Base-by-base conservation (phyloP, 345 rosid species). In the Euphorbia tirucalli region DNA sequence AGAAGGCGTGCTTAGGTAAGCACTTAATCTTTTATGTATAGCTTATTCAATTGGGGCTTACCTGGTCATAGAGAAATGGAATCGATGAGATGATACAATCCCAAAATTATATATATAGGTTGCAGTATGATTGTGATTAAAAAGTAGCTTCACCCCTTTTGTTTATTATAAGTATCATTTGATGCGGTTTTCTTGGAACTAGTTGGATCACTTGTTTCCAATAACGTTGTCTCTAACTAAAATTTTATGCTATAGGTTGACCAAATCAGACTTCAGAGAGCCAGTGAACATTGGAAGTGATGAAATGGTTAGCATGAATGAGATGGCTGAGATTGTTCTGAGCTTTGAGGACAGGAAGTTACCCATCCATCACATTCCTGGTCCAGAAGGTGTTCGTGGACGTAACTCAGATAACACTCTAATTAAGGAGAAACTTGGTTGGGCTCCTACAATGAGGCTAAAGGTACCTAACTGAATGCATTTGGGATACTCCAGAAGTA, bases 261-360 rank as follows among this genome's bases (percentile, higher is more conserved):
- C 97, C 0, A 96, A 93, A 78, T 93, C 99, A 16, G 98, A 96
- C 80, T 96, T 96, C 86, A 92, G 88, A 55, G 99, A 96, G 92
- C 97, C 99, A 0, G 91, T 95, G 74, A 95, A 95, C 83, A 95
- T 95, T 8, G 99, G 99, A 79, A 95, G 99, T 31, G 99, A 95
- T 81, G 99, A 95, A 87, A 92, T 92, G 97, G 99, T 95, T 66
- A 90, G 99, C 91, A 95, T 95, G 99, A 95, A 95, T 65, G 96
- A 87, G 84, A 92, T 95, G 97, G 97, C 99, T 10, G 96, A 90
- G 85, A 95, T 90, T 79, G 96, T 95, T 72, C 91, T 90, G 15
- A 86, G 98, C 78, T 90, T 96, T 71, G 98, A 93, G 70, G 76
- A 86, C 75, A 96, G 84, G 84, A 93, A 85, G 70, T 97, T 93